Evolutionary conservation across 768 basidiomycete species (phyloP).

Genomic region (Leccinum disarticulatum): DNA sequence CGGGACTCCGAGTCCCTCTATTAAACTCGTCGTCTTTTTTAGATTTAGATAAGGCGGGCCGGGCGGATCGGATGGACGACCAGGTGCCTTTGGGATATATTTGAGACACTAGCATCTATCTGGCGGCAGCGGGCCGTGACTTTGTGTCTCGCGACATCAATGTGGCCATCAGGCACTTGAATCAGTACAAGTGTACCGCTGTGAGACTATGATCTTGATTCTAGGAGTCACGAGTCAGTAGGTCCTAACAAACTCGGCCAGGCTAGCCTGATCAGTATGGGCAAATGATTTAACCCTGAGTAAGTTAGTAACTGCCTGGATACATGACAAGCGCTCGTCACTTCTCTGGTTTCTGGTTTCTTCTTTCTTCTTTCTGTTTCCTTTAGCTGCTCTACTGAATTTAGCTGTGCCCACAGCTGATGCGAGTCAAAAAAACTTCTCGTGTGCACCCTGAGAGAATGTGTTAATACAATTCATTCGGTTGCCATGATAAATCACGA

Average conservation of each 20-base stretch:
- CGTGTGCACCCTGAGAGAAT: background rate
- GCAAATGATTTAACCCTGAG: background rate
- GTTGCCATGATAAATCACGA: background rate
- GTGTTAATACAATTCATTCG: background rate
- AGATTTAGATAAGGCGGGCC: constrained; percentile 14
- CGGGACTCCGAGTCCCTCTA: background rate
- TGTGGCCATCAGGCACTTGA: background rate
- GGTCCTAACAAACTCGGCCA: background rate
- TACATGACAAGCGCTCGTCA: background rate
- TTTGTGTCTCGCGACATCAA: background rate
- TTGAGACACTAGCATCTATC: background rate
- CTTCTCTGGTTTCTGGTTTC: background rate
- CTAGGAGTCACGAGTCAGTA: background rate
- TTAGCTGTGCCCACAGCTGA: background rate
- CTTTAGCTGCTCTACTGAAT: background rate
- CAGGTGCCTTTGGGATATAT: background rate
- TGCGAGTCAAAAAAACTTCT: background rate
- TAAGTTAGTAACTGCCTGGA: background rate
- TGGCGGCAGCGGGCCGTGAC: background rate
- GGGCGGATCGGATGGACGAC: constrained; percentile 17
- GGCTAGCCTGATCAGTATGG: background rate
- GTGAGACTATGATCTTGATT: no score
- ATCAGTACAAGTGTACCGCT: background rate
- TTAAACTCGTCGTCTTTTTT: background rate
- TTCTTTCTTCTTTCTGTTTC: background rate